These are phyloP conservation scores for Sanghuangporus weigelae DNA, from an alignment of 1,284 basidiomycete species.

Conservation along the genomic window DNA sequence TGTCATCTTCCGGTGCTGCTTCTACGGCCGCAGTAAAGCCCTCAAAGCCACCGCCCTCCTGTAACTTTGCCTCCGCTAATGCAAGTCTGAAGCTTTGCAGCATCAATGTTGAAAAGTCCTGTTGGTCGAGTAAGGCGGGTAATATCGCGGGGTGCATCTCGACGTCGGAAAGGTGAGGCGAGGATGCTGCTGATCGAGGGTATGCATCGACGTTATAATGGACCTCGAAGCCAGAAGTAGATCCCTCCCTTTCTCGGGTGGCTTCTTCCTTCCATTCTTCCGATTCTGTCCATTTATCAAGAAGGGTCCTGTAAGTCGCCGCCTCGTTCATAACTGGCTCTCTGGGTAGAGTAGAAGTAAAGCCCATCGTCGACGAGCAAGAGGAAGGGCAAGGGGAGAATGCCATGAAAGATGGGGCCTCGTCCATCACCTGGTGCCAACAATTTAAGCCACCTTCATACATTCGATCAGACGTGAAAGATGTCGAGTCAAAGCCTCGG, in stretches of 20 bases:
- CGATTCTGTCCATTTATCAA: slow-evolving; percentile 6
- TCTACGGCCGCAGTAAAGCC: background rate
- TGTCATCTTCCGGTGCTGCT: background rate
- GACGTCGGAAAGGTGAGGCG: background rate
- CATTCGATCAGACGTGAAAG: background rate
- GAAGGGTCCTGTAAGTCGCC: background rate
- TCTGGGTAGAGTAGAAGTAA: background rate
- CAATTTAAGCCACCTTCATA: background rate
- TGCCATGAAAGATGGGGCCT: background rate
- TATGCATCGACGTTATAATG: slow-evolving; percentile 1
- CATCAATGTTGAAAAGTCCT: slow-evolving; percentile 1
- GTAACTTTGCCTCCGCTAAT: background rate
- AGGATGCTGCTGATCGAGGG: slow-evolving; percentile 5
- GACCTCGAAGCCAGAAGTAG: background rate
- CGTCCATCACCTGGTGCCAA: slow-evolving; percentile 3
- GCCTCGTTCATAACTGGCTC: background rate
- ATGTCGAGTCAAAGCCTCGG: background rate
- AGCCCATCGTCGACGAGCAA: background rate
- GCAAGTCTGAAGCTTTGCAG: slow-evolving; percentile 4
- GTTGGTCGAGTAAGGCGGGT: slow-evolving; percentile 1
- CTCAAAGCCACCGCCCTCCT: background rate
- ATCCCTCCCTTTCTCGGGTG: background rate
- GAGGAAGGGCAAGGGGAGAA: background rate
- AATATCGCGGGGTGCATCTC: background rate
- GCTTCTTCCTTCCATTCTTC: slow-evolving; percentile 5